Percentiles rank a stretch among this genome's conserved stretches.
Conservation (phyloP, 169 alveolate genomes). For the Theileria orientalis region DNA sequence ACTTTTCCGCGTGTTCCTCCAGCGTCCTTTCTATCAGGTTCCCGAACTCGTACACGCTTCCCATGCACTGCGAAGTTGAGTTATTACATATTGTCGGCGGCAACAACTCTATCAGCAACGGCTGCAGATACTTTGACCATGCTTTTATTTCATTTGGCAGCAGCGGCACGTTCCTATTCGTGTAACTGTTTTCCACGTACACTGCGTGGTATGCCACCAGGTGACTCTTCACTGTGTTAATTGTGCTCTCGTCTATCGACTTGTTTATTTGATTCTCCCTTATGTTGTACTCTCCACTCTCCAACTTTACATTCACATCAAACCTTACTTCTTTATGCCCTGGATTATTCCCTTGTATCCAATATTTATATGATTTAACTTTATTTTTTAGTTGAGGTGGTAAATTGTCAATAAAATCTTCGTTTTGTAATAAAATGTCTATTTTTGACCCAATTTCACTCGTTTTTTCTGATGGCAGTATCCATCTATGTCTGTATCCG, state of each 20-base stretch:
- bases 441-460: conserved; percentile 8
- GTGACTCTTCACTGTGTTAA: conserved; percentile 58
- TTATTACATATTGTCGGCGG: conserved; percentile 65
- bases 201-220: conserved; percentile 65
- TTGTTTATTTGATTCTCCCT: not conserved
- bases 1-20: not conserved
- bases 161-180: conserved; percentile 74
- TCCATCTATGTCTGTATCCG: conserved; percentile 11
- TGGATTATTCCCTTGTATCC: conserved; percentile 12
- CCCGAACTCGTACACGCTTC: conserved; percentile 14
- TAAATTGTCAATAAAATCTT: not conserved
- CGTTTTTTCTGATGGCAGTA: conserved; percentile 9
- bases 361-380: conserved; percentile 19
- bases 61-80: conserved; percentile 1
- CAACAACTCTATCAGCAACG: conserved; percentile 57
- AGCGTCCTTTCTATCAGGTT: conserved; percentile 12
- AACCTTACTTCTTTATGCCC: no score
- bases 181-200: conserved; percentile 39
- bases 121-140: conserved; percentile 76
- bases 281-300: no score
- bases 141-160: conserved; percentile 79
- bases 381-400: conserved; percentile 52
- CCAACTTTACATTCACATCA: no score
- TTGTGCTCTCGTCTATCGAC: conserved; percentile 35
- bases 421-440: conserved; percentile 8